Percentiles rank a stretch among this genome's conserved stretches.
phyloP scores from a whole-genome alignment of 306 rosid species.

The Quercus agrifolia region DNA sequence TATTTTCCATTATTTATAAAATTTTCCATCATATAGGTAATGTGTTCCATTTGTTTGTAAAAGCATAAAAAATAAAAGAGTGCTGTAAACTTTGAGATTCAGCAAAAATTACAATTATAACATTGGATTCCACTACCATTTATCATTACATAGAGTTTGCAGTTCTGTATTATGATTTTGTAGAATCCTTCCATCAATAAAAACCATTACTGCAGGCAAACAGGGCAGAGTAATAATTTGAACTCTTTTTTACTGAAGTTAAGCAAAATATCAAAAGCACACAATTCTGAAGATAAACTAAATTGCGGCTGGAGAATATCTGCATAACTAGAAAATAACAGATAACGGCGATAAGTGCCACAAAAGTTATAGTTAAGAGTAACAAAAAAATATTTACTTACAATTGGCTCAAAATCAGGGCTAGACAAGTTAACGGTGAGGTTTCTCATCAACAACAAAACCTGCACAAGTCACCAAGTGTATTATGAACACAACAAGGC shows the following conservation, averaged over 20 bases:
- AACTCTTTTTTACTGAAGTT: neutral
- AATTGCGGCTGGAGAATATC: constrained; percentile 8
- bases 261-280: neutral
- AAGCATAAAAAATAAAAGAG: neutral
- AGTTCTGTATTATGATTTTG: neutral
- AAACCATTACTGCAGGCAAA: neutral
- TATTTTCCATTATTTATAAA: neutral
- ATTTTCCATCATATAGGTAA: neutral
- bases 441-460: constrained; percentile 81
- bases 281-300: neutral
- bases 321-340: neutral
- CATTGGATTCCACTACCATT: neutral
- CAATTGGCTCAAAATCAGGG: constrained; percentile 71
- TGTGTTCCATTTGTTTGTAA: neutral
- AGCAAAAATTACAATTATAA: neutral
- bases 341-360: neutral
- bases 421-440: constrained; percentile 72
- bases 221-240: neutral
- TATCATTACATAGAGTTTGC: neutral
- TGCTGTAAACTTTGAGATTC: neutral
- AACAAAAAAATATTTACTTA: constrained; percentile 32
- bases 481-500: neutral
- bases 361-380: neutral
- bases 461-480: constrained; percentile 52
- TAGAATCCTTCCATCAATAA: neutral